Evolutionary conservation across 139 green algal species (phyloP).

Genomic region (Medakamo hakoo): DNA sequence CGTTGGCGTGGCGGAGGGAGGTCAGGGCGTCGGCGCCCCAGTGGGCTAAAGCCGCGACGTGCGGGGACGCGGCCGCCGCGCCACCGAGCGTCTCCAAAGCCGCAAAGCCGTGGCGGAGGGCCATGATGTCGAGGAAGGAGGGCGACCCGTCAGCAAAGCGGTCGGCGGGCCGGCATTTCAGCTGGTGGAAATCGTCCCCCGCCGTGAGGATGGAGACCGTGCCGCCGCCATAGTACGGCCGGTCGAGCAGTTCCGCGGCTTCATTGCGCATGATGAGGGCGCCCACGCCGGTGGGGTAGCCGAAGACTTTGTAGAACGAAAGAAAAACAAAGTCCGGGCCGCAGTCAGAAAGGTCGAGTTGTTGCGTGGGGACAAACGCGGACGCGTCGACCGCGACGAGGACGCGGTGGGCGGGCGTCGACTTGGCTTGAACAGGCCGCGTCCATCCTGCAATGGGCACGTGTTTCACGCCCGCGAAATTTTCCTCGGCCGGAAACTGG

Average conservation of each 20-base stretch:
- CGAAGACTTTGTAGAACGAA: constrained; percentile 58
- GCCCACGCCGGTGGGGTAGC: constrained; percentile 45
- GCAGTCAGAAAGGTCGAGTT: constrained; percentile 36
- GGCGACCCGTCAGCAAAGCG: constrained; percentile 57
- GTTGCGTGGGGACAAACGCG: constrained; percentile 45
- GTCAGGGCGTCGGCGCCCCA: constrained; percentile 17
- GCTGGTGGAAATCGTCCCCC: constrained; percentile 41
- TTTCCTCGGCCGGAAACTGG: constrained; percentile 53
- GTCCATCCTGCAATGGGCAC: constrained; percentile 37
- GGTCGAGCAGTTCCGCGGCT: neutral
- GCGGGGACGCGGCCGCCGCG: constrained; percentile 17
- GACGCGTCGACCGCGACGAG: constrained; percentile 38
- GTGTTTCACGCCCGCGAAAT: constrained; percentile 55
- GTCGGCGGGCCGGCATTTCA: constrained; percentile 17
- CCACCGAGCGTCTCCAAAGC: constrained; percentile 37
- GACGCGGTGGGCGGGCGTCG: constrained; percentile 17
- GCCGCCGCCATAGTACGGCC: constrained; percentile 54
- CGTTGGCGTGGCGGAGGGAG: constrained; percentile 43
- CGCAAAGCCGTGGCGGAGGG: constrained; percentile 42
- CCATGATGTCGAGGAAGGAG: constrained; percentile 53
- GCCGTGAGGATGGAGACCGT: constrained; percentile 43
- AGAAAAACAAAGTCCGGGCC: constrained; percentile 49
- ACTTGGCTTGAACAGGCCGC: constrained; percentile 25
- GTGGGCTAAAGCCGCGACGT: constrained; percentile 15
- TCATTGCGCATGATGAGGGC: constrained; percentile 10